Percentiles rank a stretch among this genome's conserved stretches.
Conservation (phyloP, 805 yeast genomes). For the Candida sanyiensis region DNA sequence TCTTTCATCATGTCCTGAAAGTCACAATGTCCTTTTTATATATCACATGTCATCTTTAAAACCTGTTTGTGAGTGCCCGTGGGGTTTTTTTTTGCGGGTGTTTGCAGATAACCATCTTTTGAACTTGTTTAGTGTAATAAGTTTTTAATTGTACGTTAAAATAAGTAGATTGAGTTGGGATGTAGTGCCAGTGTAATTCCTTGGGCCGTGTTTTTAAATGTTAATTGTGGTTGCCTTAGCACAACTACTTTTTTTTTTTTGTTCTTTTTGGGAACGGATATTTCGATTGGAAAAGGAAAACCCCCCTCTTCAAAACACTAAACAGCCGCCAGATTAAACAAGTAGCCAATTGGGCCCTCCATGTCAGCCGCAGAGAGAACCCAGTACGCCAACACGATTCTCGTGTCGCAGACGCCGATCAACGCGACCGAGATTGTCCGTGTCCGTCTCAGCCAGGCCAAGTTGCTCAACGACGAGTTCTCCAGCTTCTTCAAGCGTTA, state of each 20-base stretch:
- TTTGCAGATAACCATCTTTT: slow-evolving; percentile 11
- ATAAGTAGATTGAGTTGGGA: slow-evolving; percentile 7
- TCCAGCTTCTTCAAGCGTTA: slow-evolving; percentile 53
- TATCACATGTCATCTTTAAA: slow-evolving; percentile 6
- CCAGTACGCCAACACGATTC: slow-evolving; percentile 35
- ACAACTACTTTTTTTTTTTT: too few species aligned
- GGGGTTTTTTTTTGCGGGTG: too few species aligned
- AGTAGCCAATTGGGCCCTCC: neutral
- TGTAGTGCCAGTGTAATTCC: neutral
- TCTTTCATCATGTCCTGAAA: slow-evolving; percentile 8
- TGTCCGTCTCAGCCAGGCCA: slow-evolving; percentile 50
- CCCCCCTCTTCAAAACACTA: neutral
- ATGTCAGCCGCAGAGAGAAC: slow-evolving; percentile 25
- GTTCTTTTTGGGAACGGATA: too few species aligned
- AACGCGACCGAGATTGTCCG: slow-evolving; percentile 56
- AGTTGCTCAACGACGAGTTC: slow-evolving; percentile 51
- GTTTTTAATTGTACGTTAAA: slow-evolving; percentile 29
- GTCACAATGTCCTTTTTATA: slow-evolving; percentile 8
- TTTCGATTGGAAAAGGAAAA: neutral
- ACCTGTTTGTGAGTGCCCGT: slow-evolving; percentile 2
- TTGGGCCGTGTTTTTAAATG: too few species aligned
- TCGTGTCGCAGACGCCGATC: slow-evolving; percentile 44
- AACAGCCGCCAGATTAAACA: neutral
- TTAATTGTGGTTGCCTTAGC: too few species aligned
- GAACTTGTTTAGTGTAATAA: slow-evolving; percentile 24